A percentile compares a stretch with the other conserved stretches of the same genome.
Conservation (phyloP, 2,329 filamentous ascomycete genomes). For the Colletotrichum higginsianum region DNA sequence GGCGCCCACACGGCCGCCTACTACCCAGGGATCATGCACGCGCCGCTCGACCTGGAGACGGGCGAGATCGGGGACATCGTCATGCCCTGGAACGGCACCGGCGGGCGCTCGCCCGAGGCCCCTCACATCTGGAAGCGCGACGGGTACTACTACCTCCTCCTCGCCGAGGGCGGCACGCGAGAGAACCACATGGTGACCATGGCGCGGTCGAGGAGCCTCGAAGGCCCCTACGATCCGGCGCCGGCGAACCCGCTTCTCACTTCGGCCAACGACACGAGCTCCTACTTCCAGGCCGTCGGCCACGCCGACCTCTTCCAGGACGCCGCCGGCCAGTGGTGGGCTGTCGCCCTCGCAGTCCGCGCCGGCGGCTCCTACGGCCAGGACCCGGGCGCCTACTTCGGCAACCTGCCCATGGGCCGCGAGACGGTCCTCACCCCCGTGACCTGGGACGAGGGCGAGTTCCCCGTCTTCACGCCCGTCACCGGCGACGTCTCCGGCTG, state of each 20-base stretch:
- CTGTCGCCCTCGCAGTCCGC: constrained; percentile 57
- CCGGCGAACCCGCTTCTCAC: constrained; percentile 62
- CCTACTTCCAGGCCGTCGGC: constrained; percentile 67
- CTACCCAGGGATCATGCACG: constrained; percentile 54
- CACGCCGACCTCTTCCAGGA: constrained; percentile 72
- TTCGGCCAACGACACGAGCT: constrained; percentile 58
- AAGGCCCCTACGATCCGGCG: constrained; percentile 61
- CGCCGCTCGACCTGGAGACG: constrained; percentile 57
- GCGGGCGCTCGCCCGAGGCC: constrained; percentile 62
- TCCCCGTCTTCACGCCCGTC: constrained; percentile 50
- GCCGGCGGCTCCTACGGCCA: constrained; percentile 50
- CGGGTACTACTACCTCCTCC: constrained; percentile 67
- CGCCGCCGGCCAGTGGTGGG: constrained; percentile 57
- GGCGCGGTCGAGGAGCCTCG: constrained; percentile 58
- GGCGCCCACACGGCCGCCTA: constrained; percentile 50
- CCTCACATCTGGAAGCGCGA: constrained; percentile 69
- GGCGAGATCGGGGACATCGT: constrained; percentile 56
- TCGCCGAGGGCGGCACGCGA: constrained; percentile 67
- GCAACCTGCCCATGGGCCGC: constrained; percentile 57
- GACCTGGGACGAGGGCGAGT: constrained; percentile 53
- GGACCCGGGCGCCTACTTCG: constrained; percentile 52
- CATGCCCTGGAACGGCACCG: constrained; percentile 64
- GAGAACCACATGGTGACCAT: constrained; percentile 64
- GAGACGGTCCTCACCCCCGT: constrained; percentile 59
- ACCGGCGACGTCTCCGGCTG: constrained; percentile 54